Conservation (phyloP, 345 rosid species). For the Salix koriyanagi region DNA sequence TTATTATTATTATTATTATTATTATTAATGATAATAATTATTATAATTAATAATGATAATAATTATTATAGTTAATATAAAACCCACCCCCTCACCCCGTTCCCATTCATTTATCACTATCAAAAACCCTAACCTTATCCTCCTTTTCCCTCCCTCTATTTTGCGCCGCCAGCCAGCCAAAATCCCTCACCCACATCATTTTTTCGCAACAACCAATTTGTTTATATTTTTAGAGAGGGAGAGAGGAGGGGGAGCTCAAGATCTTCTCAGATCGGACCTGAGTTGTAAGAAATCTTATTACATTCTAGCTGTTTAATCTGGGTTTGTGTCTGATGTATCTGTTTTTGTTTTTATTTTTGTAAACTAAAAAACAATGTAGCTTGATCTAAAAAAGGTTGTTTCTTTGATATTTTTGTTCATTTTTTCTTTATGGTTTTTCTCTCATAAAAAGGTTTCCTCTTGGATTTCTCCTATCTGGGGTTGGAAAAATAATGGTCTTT, state of each 20-base stretch:
- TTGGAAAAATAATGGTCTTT: neutral
- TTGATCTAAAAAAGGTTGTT: conserved; percentile 26
- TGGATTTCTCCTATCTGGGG: neutral
- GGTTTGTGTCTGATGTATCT: neutral
- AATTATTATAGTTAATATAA: too few species aligned
- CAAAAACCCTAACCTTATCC: too few species aligned
- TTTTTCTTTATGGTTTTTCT: neutral
- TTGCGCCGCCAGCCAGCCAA: too few species aligned
- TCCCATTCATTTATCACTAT: too few species aligned
- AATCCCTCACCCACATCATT: too few species aligned
- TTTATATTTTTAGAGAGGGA: conserved; percentile 22
- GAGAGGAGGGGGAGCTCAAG: conserved; percentile 30
- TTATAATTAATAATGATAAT: too few species aligned
- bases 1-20: too few species aligned
- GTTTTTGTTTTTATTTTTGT: neutral
- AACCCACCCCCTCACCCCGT: too few species aligned
- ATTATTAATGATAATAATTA: too few species aligned
- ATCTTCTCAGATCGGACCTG: conserved; percentile 42
- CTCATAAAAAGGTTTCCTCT: neutral
- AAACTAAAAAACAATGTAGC: conserved; percentile 11
- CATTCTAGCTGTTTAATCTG: conserved; percentile 7
- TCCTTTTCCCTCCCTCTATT: too few species aligned
- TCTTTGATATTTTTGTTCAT: conserved; percentile 2
- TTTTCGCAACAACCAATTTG: neutral
- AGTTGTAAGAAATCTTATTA: conserved; percentile 27